Percentiles rank a stretch among this genome's conserved stretches.
These are phyloP conservation scores for Keithomyces neogunnii DNA, from an alignment of 2,329 filamentous ascomycete species.

Conservation along the genomic window DNA sequence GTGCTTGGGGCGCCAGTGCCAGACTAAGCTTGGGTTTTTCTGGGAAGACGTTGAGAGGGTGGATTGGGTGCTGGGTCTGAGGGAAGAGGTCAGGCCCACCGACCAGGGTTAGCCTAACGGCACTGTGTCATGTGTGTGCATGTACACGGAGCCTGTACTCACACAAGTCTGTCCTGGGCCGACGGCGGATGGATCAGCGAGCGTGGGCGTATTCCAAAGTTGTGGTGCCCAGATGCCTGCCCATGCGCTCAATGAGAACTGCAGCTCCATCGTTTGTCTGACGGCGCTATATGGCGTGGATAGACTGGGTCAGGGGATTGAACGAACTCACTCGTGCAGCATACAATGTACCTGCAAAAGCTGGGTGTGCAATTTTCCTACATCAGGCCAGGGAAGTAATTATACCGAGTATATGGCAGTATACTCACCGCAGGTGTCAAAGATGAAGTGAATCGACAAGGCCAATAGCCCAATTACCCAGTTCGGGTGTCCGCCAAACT, in stretches of 20 bases:
- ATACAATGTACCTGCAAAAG: too few relatives aligned
- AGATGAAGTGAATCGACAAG: too few relatives aligned
- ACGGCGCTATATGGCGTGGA: too few relatives aligned
- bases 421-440: too few relatives aligned
- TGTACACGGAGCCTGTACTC: not conserved
- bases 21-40: constrained; percentile 23
- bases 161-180: not conserved
- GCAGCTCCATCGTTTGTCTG: too few relatives aligned
- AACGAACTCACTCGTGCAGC: too few relatives aligned
- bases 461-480: too few relatives aligned
- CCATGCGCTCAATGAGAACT: not conserved
- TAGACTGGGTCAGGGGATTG: too few relatives aligned
- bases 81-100: not conserved
- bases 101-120: not conserved
- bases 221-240: not conserved
- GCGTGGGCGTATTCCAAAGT: not conserved
- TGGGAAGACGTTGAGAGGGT: not conserved
- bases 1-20: constrained; percentile 9
- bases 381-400: too few relatives aligned
- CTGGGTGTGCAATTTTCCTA: too few relatives aligned
- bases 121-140: not conserved
- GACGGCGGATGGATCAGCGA: not conserved
- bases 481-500: too few relatives aligned
- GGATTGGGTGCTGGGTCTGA: not conserved
- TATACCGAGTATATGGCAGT: too few relatives aligned